Conservation (phyloP, 106 monocot genomes). For the Chionographis japonica region DNA sequence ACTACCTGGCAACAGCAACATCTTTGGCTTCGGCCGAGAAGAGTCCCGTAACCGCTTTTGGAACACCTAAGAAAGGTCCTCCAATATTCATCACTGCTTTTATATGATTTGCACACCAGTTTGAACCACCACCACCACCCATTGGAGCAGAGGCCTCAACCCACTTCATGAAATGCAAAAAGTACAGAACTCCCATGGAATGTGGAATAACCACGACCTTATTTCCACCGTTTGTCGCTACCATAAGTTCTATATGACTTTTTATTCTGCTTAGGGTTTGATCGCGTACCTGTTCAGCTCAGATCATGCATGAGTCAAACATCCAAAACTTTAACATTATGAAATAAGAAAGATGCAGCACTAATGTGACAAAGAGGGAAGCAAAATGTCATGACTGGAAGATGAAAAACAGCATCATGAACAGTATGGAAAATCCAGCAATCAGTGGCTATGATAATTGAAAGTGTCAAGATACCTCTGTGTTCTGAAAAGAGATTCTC, state of each 20-base stretch:
- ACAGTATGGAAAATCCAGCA: too few relatives aligned
- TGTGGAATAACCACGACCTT: constrained; percentile 99
- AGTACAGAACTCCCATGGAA: constrained; percentile 97
- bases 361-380: too few relatives aligned
- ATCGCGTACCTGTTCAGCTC: constrained; percentile 68
- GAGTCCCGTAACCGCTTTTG: constrained; percentile 88
- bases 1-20: constrained; percentile 93
- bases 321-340: too few relatives aligned
- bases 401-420: too few relatives aligned
- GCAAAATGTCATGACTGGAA: too few relatives aligned
- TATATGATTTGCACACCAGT: constrained; percentile 93
- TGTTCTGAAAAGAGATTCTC: constrained; percentile 99
- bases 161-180: constrained; percentile 99
- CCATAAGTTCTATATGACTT: constrained; percentile 95
- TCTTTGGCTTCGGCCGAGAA: constrained; percentile 97
- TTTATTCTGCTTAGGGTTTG: constrained; percentile 92
- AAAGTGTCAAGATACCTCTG: constrained; percentile 51
- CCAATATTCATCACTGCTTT: constrained; percentile 99
- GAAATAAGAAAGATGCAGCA: too few relatives aligned
- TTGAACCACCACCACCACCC: constrained; percentile 83
- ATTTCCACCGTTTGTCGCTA: constrained; percentile 87
- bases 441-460: too few relatives aligned
- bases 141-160: constrained; percentile 91
- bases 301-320: neutral
- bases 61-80: constrained; percentile 96